A percentile compares a stretch with the other conserved stretches of the same genome.
phyloP scores from a whole-genome alignment of 495 filamentous ascomycete species.

The Talaromyces wortmannii region DNA sequence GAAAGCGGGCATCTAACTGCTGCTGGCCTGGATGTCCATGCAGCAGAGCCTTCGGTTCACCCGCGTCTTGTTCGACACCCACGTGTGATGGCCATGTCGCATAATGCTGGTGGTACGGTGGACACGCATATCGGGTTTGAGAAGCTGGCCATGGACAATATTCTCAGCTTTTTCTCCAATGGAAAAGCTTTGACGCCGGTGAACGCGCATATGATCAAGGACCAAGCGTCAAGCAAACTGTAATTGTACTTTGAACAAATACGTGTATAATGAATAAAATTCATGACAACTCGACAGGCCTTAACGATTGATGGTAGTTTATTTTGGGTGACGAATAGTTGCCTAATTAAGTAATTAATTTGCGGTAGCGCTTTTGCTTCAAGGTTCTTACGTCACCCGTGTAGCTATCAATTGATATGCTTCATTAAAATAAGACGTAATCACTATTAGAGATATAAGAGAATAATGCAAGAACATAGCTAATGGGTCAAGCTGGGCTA shows the following conservation, averaged over 20 bases:
- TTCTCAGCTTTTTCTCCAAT: conserved; percentile 49
- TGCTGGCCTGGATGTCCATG: conserved; percentile 57
- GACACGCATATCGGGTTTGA: conserved; percentile 71
- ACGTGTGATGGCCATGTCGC: conserved; percentile 56
- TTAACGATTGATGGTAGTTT: no score
- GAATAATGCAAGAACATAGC: no score
- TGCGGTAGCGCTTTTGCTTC: no score
- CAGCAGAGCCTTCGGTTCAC: background rate
- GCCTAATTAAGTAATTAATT: no score
- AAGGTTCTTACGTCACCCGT: no score
- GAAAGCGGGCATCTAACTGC: conserved; percentile 43
- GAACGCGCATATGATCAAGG: conserved; percentile 47
- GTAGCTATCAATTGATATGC: no score
- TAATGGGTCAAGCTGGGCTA: no score
- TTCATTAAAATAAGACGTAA: no score
- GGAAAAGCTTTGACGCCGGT: conserved; percentile 56
- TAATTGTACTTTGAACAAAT: background rate
- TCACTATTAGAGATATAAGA: no score
- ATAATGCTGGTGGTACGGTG: conserved; percentile 67
- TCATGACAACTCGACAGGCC: background rate
- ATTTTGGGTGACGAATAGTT: no score
- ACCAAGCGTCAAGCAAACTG: background rate
- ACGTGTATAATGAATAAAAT: background rate
- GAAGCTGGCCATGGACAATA: conserved; percentile 64
- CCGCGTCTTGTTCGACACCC: conserved; percentile 41